These are phyloP conservation scores for Leucosporidium yakuticum DNA, from an alignment of 768 basidiomycete genomes.

Conservation along the genomic window DNA sequence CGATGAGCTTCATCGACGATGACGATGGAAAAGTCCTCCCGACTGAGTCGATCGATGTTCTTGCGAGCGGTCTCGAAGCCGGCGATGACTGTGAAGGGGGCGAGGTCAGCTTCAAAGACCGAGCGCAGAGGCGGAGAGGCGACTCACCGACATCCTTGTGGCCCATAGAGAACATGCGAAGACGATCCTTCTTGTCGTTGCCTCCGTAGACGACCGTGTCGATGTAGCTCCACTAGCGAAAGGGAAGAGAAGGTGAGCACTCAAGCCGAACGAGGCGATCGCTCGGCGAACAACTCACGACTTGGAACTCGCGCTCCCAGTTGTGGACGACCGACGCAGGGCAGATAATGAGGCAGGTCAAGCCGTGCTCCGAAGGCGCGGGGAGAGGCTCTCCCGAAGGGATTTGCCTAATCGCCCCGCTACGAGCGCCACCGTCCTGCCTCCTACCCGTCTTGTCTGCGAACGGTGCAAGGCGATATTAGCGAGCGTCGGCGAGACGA, in stretches of 20 bases:
- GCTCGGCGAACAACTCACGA: slow-evolving; percentile 49
- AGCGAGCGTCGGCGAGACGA: neutral
- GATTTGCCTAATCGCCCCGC: slow-evolving; percentile 13
- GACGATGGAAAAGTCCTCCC: slow-evolving; percentile 59
- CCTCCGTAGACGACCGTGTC: slow-evolving; percentile 71
- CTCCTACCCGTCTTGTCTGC: slow-evolving; percentile 58
- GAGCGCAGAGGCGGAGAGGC: neutral
- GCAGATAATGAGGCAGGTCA: slow-evolving; percentile 79
- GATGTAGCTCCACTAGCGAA: slow-evolving; percentile 81
- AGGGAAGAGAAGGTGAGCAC: slow-evolving; percentile 5
- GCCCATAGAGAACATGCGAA: slow-evolving; percentile 71
- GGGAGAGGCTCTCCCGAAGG: slow-evolving; percentile 47
- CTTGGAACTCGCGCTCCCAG: slow-evolving; percentile 83
- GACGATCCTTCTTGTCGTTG: slow-evolving; percentile 50
- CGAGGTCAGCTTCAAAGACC: neutral
- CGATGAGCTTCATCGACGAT: slow-evolving; percentile 83
- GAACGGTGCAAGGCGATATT: neutral
- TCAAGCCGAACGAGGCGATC: neutral
- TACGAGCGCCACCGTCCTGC: slow-evolving; percentile 34
- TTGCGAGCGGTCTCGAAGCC: slow-evolving; percentile 68
- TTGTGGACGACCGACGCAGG: slow-evolving; percentile 78
- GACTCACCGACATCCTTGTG: slow-evolving; percentile 68
- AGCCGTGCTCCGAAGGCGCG: slow-evolving; percentile 68
- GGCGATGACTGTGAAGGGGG: slow-evolving; percentile 58
- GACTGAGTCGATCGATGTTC: slow-evolving; percentile 64